These are phyloP conservation scores for Herpetospermum pedunculosum DNA, from an alignment of 306 rosid species.

Conservation along the genomic window DNA sequence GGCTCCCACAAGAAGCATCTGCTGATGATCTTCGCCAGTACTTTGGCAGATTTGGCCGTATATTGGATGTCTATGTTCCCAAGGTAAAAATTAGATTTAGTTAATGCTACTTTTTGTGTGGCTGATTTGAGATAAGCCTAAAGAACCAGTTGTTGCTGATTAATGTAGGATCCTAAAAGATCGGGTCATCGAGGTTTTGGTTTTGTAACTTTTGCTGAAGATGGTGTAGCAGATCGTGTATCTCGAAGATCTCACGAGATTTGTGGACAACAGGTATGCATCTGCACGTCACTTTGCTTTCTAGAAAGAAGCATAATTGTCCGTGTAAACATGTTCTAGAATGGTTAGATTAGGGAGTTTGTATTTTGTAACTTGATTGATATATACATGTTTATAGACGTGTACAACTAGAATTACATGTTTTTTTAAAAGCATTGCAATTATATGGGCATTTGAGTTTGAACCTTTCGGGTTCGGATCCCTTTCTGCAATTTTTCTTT, in stretches of 20 bases:
- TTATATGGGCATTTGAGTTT: neutral
- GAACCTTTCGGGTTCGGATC: neutral
- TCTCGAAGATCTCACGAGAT: constrained; percentile 87
- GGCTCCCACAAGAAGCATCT: constrained; percentile 86
- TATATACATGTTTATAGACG: neutral
- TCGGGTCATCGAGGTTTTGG: constrained; percentile 94
- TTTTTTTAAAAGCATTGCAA: neutral
- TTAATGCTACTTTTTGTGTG: neutral
- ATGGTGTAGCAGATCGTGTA: constrained; percentile 88
- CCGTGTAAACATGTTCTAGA: neutral
- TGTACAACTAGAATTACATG: neutral
- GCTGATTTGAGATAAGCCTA: constrained; percentile 10
- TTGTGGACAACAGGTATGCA: constrained; percentile 69
- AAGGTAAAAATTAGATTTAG: constrained; percentile 40
- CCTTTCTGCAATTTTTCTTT: neutral
- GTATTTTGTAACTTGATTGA: neutral
- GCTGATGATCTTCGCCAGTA: constrained; percentile 83
- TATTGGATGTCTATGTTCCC: constrained; percentile 81
- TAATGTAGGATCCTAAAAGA: constrained; percentile 71
- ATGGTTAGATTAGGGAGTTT: neutral
- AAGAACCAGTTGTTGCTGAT: neutral
- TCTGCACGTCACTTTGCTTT: neutral
- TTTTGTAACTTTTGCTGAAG: constrained; percentile 88
- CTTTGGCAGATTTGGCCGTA: constrained; percentile 87
- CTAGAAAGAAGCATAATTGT: neutral